Base-by-base conservation (phyloP, 106 monocot genomes). In the Xerophyta viscosa region DNA sequence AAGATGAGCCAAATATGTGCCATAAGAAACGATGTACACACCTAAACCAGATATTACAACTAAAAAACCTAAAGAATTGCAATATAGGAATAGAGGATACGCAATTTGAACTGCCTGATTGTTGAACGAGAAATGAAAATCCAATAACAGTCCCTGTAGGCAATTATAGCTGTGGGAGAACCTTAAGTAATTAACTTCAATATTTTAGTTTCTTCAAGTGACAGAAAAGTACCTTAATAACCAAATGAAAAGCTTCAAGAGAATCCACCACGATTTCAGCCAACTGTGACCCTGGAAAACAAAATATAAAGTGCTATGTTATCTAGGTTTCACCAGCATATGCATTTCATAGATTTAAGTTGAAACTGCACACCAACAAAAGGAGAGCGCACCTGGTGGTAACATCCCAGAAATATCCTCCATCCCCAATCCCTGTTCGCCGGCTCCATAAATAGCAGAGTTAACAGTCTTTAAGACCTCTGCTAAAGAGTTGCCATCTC, bases 341-440 rank as follows among this genome's bases (percentile, higher is more conserved):
- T n/a, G n/a, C n/a, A n/a, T n/a, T n/a, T n/a, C n/a, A 33, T 6
- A 33, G 33, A 33, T 6, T 33, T 10, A 33, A 33, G 33, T 6
- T 5, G 33, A 6, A 6, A 6, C 10, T 33, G 10, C 5, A 17
- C n/a, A 8, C n/a, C 8, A 44, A 8, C 3, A 14, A 14, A 44
- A 44, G 15, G 43, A 17, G 43, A 44, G 43, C 6, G 56, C 63
- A 96, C 96, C 88, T 58, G 65, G 46, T 41, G 44, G 20, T 9
- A 68, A 31, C 15, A 46, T 48, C 31, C 50, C 27, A 30, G 79
- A 65, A 50, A 96, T 54, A 73, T 98, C 85, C 46, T 77, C 71
- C 71, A 86, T 52, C 46, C 15, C 66, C 44, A 90, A 64, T 59
- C 98, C 98, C 71, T 82, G 76, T 41, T 83, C 86, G 59, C 98